Evolutionary conservation across 805 yeast genomes (phyloP).

Genomic region (Yamadazyma phyllophila): DNA sequence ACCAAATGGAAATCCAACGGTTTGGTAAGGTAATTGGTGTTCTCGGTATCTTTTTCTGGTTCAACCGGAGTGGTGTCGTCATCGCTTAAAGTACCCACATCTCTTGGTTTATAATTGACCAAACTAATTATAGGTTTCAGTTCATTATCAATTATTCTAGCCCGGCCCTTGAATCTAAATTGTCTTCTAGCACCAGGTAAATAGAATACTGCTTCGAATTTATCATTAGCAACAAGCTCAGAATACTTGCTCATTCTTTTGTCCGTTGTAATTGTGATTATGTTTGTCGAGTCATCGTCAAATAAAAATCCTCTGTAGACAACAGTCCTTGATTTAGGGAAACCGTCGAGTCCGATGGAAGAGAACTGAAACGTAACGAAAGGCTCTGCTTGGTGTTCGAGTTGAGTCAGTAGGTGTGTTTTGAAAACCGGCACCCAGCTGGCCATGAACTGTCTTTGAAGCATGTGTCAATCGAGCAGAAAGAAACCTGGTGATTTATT

Average conservation of each 20-base stretch:
- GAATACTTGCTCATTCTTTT: conserved; percentile 61
- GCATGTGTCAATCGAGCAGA: conserved; percentile 14
- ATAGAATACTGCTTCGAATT: conserved; percentile 76
- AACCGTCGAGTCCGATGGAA: conserved; percentile 53
- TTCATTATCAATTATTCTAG: conserved; percentile 41
- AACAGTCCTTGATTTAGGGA: conserved; percentile 68
- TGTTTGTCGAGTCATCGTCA: conserved; percentile 62
- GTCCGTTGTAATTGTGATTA: conserved; percentile 70
- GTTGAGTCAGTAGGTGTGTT: conserved; percentile 11
- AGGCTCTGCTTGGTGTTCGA: conserved; percentile 30
- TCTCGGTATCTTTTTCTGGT: neutral
- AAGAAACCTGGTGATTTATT: neutral
- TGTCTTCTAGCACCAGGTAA: conserved; percentile 62
- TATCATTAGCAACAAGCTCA: conserved; percentile 50
- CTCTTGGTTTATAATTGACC: conserved; percentile 27
- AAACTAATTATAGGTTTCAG: conserved; percentile 33
- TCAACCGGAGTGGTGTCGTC: neutral
- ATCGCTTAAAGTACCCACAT: conserved; percentile 11
- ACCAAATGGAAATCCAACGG: conserved; percentile 27
- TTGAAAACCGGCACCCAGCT: conserved; percentile 74
- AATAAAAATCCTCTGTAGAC: conserved; percentile 75
- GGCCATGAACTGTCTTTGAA: conserved; percentile 45
- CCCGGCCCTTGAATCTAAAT: conserved; percentile 69
- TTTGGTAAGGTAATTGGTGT: neutral
- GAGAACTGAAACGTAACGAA: conserved; percentile 67